Evolutionary conservation across 2,329 filamentous ascomycete species (phyloP).

Genomic region (Hypoxylon sp.): DNA sequence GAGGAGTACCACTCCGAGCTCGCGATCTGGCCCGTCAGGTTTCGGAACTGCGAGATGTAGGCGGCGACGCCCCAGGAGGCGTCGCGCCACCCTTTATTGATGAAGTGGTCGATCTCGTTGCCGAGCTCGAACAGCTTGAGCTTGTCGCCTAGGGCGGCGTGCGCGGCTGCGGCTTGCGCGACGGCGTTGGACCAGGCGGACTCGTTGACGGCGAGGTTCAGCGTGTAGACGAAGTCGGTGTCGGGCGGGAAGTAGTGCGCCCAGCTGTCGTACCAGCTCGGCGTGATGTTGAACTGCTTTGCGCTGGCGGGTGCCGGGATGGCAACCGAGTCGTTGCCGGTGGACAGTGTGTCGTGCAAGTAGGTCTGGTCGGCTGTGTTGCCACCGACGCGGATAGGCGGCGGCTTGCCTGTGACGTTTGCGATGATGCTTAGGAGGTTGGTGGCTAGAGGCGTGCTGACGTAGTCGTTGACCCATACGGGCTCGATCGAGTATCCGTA

Average conservation of each 20-base stretch:
- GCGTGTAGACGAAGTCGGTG: conserved; percentile 54
- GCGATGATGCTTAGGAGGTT: conserved; percentile 51
- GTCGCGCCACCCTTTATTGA: conserved; percentile 55
- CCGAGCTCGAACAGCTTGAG: conserved; percentile 55
- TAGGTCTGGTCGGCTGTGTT: conserved; percentile 57
- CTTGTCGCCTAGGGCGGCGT: conserved; percentile 50
- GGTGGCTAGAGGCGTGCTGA: conserved; percentile 50
- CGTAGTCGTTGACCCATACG: conserved; percentile 54
- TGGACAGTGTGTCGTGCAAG: conserved; percentile 49
- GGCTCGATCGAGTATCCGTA: conserved; percentile 57
- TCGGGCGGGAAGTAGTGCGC: conserved; percentile 53
- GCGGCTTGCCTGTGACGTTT: conserved; percentile 51
- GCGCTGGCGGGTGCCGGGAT: conserved; percentile 47
- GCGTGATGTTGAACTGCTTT: conserved; percentile 54
- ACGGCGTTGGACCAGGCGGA: conserved; percentile 52
- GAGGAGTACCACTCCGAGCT: conserved; percentile 52
- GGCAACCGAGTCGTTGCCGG: conserved; percentile 50
- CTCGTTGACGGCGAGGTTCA: conserved; percentile 54
- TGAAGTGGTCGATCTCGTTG: conserved; percentile 58
- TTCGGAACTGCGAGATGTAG: conserved; percentile 55
- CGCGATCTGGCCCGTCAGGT: conserved; percentile 53
- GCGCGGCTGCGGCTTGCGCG: conserved; percentile 51
- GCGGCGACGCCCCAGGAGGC: conserved; percentile 50
- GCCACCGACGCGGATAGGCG: conserved; percentile 55
- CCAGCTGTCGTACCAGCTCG: conserved; percentile 54